Evolutionary conservation across 2,329 filamentous ascomycete genomes (phyloP), one percentile per base, ranked within the genome.

Genomic region (Moelleriella libera): DNA sequence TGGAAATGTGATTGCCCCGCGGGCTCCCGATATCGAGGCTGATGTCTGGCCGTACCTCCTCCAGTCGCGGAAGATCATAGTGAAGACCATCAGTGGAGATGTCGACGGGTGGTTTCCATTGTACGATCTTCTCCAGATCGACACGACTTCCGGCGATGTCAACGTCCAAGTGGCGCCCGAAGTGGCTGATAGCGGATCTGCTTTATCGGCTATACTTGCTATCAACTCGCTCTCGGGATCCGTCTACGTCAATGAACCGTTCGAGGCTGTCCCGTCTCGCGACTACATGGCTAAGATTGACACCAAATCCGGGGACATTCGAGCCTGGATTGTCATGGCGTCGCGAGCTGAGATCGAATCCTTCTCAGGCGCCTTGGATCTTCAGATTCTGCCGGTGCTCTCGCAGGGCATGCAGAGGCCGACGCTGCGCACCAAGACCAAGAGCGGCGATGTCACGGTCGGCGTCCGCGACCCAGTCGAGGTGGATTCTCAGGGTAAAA

Each of bases 61-160:
- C 43, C 58, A 66, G 47, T 68, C 69, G 1, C 65, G 69, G 32
- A 54, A 63, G 45, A 66, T 72, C 48, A 55, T 62, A 30, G 62
- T 71, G 11, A 52, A 57, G 30, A 71, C 72, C 14, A 63, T 66
- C 3, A 65, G 70, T 1, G 70, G 70, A 6, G 45, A 58, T 11
- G 67, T 78, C 51, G 49, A 50, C 11, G 75, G 75, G 31, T 67
- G 64, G 57, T 76, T 71, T 62, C 71, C 74, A 1, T 61, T 78
- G 1, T 71, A 69, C 55, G 70, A 76, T 53, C 58, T 66, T 31
- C 64, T 78, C 10, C 59, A 62, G 14, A 57, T 76, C n/a, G 53
- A 59, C 14, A 66, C 69, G 6, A 60, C 62, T 0, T 70, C 73
- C 0, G 75, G 74, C 44, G 53, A 61, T 46, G 58, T 76, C 48